Evolutionary conservation across 1,139 yeast genomes (phyloP).

Genomic region (Saccharomycopsis phalli): DNA sequence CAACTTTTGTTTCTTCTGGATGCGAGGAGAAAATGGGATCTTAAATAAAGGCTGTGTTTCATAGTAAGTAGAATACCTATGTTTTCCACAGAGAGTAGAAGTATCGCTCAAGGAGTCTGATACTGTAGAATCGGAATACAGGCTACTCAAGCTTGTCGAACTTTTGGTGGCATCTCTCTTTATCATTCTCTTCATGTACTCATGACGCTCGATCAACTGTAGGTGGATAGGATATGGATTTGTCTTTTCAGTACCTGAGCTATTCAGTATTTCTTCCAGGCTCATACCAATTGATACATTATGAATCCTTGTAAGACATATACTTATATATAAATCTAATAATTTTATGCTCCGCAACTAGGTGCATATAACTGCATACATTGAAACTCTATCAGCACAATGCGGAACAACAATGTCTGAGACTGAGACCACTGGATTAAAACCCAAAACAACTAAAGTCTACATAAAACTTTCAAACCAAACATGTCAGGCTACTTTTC

Average conservation of each 20-base stretch:
- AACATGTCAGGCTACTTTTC: too few relatives aligned
- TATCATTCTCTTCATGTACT: constrained; percentile 11
- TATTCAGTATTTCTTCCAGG: not conserved
- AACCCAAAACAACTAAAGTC: too few relatives aligned
- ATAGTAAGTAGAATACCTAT: constrained; percentile 18
- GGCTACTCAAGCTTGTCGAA: not conserved
- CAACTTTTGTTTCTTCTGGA: constrained; percentile 9
- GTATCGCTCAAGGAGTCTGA: not conserved
- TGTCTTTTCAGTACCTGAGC: not conserved
- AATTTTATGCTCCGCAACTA: too few relatives aligned
- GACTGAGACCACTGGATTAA: too few relatives aligned
- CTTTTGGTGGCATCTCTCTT: constrained; percentile 7
- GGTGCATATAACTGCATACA: too few relatives aligned
- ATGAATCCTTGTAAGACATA: too few relatives aligned
- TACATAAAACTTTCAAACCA: too few relatives aligned
- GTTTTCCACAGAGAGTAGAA: constrained; percentile 3
- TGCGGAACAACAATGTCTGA: too few relatives aligned
- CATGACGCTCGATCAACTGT: constrained; percentile 17
- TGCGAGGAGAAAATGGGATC: constrained; percentile 15
- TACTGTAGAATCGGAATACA: constrained; percentile 3
- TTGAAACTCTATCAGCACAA: too few relatives aligned
- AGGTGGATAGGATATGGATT: constrained; percentile 12
- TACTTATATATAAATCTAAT: too few relatives aligned
- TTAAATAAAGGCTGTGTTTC: constrained; percentile 19
- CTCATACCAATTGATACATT: too few relatives aligned